Evolutionary conservation across 2,329 filamentous ascomycete species (phyloP), one percentile per base, ranked within the genome.

Genomic region (Metarhizium guizhouense): DNA sequence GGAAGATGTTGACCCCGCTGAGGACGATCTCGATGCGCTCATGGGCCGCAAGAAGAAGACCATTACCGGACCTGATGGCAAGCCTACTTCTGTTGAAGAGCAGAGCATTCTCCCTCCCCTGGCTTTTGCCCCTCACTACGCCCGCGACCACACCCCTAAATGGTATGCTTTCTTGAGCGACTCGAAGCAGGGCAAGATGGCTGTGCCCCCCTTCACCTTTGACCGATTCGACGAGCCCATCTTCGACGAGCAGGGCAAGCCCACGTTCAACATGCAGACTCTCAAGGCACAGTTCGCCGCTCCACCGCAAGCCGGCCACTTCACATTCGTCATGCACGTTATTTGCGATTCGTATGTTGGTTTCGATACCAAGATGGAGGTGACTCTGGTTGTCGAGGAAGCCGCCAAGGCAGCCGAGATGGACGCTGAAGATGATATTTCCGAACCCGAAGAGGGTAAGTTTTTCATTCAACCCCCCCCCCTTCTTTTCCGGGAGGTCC

Each of bases 161-260:
- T 99, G 93, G 93, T 86, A 96, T 66, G 83, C 96, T 50, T 97
- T 99, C 80, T 82, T 99, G 53, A 90, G 90, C 57, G 94, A 99
- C 70, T 88, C 85, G 64, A 95, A 95, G 74, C 88, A 95, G 68
- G 92, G 90, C 67, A 95, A 95, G 74, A 93, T 99, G 73, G 92
- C 93, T 18, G 94, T 99, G 2, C 93, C 93, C 2, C 94, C 95
- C 0, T 96, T 96, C 70, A 90, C 88, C n/a, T 97, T 99, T 73
- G 85, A 86, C 47, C 86, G 86, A 49, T 97, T 99, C 68, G 91
- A 96, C 71, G 88, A 91, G 75, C 88, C 90, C 34, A 85, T 96
- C 36, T 88, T 94, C 60, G 85, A 88, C 63, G 84, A 84, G 45
- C 80, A 85, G 59, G 90, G 88, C 64, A 88, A 88, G 68, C 93